Base-by-base conservation (phyloP, 495 filamentous ascomycete species). In the Talaromyces proteolyticus region DNA sequence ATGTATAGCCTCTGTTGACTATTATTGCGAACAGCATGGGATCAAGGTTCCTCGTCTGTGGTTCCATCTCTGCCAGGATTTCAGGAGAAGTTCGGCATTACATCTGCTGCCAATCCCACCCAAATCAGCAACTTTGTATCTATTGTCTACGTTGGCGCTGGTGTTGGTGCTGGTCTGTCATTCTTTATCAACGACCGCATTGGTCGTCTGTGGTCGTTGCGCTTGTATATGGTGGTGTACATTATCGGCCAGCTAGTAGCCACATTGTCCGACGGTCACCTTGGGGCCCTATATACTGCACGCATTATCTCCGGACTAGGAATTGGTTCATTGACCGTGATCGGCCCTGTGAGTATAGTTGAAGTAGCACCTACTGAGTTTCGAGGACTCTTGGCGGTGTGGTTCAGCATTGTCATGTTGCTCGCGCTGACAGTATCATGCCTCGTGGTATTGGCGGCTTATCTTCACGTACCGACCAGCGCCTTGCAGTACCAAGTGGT, bases 251-350 rank as follows among this genome's bases (percentile, higher is more conserved):
- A 25, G 4, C 11, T 57, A n/a, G 49, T 57, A 16, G 23, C 48
- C 25, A 23, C 10, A 38, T 44, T 51, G 20, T 51, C 47, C 2
- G 45, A 43, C 2, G 52, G 50, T 8, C 39, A 45, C 16, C 21
- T 46, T 0, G 50, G 25, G 1, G 34, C 22, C 19, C 21, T 57
- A 10, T 57, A 53, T 20, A 41, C 44, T 6, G 52, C 25, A 11
- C 55, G 58, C 6, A 53, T 61, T n/a, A 36, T 61, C 22, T 20
- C 53, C 7, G 58, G 55, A 10, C 45, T 61, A 2, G 58, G 58
- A 0, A 60, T 60, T 36, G 57, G 57, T 0, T 19, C 54, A 2
- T 16, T 57, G 0, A 42, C 44, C 1, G 57, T 57, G 14, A 36
- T 52, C 11, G 36, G 50, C 16, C 52, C 58, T 8, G 44, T 57